These are phyloP conservation scores for Phragmites australis DNA, from an alignment of 176 grass and related monocot genomes.

Conservation along the genomic window DNA sequence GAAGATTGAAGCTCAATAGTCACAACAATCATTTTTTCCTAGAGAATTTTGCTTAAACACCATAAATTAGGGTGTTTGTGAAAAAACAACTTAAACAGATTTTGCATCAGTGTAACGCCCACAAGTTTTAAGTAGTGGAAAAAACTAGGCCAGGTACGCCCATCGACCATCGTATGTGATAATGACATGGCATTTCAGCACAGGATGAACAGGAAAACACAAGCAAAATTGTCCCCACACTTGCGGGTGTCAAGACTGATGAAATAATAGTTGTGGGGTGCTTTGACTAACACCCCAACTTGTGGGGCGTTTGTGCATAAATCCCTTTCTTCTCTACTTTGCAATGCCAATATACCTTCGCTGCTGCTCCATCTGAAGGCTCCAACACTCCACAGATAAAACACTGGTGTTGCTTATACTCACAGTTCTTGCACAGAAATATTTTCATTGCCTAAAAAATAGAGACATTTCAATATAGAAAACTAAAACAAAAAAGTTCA, in stretches of 20 bases:
- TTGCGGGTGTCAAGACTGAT: background rate
- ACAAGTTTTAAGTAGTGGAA: background rate
- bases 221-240: background rate
- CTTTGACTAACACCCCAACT: background rate
- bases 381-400: slow-evolving; percentile 82
- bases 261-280: background rate
- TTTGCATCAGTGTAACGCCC: background rate
- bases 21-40: background rate
- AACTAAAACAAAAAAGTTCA: slow-evolving; percentile 38
- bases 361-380: slow-evolving; percentile 64
- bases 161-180: background rate
- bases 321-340: background rate
- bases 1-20: background rate
- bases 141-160: background rate
- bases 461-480: slow-evolving; percentile 28
- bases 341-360: slow-evolving; percentile 60
- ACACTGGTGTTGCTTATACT: slow-evolving; percentile 86
- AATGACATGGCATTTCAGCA: background rate
- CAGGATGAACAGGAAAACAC: background rate
- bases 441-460: slow-evolving; percentile 66
- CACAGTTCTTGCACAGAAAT: slow-evolving; percentile 82
- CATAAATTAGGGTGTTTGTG: background rate
- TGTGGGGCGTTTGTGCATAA: background rate
- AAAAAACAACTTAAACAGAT: background rate
- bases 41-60: background rate